phyloP scores from a whole-genome alignment of 1,284 basidiomycete genomes.

The Schizophyllum commune region DNA sequence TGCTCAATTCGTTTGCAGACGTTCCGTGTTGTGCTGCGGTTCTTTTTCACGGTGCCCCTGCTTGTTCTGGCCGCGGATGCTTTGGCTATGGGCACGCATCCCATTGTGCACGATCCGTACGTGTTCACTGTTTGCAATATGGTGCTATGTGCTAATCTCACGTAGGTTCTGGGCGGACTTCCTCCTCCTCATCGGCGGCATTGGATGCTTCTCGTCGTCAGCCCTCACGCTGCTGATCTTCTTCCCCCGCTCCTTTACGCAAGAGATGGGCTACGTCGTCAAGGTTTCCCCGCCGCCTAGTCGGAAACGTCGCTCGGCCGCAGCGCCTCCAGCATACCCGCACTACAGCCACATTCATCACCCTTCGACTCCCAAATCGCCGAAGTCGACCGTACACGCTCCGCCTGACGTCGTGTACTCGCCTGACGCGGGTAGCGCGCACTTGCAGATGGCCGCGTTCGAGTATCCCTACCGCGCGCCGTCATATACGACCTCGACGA shows the following conservation, averaged over 20 bases:
- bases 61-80: slow-evolving; percentile 58
- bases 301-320: slow-evolving; percentile 11
- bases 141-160: slow-evolving; percentile 1
- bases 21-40: slow-evolving; percentile 59
- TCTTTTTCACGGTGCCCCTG: slow-evolving; percentile 59
- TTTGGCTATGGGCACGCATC: slow-evolving; percentile 33
- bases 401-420: neutral
- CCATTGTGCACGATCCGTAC: slow-evolving; percentile 46
- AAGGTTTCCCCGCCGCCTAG: slow-evolving; percentile 18
- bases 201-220: slow-evolving; percentile 68
- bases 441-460: neutral
- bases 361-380: slow-evolving; percentile 10
- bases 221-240: slow-evolving; percentile 69
- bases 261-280: slow-evolving; percentile 50
- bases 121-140: slow-evolving; percentile 47
- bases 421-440: neutral
- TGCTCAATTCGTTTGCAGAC: slow-evolving; percentile 28
- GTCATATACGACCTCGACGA: slow-evolving; percentile 4
- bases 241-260: slow-evolving; percentile 63
- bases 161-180: slow-evolving; percentile 37
- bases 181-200: slow-evolving; percentile 55
- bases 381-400: slow-evolving; percentile 2
- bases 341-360: slow-evolving; percentile 18
- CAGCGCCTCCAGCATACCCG: slow-evolving; percentile 16
- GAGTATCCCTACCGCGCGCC: neutral